These are phyloP conservation scores for Acanthamoeba healyi DNA, from an alignment of 208 protist species.

Conservation along the genomic window DNA sequence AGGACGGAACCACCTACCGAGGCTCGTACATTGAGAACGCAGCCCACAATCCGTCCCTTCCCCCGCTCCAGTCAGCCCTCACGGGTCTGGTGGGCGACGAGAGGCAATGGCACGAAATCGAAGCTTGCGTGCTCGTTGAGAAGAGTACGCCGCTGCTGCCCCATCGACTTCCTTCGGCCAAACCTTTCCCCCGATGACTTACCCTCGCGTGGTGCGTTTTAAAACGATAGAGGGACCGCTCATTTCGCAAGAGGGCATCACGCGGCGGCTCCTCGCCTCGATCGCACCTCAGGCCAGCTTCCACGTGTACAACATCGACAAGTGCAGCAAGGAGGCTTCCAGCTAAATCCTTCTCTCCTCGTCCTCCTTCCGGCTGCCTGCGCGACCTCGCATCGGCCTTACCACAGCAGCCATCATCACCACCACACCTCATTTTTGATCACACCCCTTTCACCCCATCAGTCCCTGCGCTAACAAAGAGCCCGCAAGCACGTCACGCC, in stretches of 20 bases:
- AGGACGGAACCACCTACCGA: slow-evolving; percentile 18
- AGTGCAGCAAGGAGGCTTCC: no score
- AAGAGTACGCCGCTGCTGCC: not conserved
- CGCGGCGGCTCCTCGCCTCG: not conserved
- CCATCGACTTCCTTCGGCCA: no score
- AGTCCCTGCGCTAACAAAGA: no score
- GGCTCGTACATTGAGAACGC: slow-evolving; percentile 63
- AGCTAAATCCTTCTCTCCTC: no score
- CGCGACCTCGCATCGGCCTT: no score
- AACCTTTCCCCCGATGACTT: not conserved
- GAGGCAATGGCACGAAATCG: not conserved
- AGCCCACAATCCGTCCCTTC: slow-evolving; percentile 27
- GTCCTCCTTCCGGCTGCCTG: no score
- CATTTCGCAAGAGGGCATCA: slow-evolving; percentile 40
- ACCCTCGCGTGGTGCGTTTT: no score
- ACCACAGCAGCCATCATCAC: no score
- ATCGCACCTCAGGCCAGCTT: not conserved
- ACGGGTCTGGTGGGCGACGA: slow-evolving; percentile 25
- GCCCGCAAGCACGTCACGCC: no score
- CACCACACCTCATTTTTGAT: no score
- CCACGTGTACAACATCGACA: no score
- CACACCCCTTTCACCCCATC: no score
- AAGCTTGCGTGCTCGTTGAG: slow-evolving; percentile 25
- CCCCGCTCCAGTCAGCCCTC: slow-evolving; percentile 18
- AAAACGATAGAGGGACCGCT: not conserved